Base-by-base conservation (phyloP, 192 early-diverging fungal species). In the Coemansia sp. region DNA sequence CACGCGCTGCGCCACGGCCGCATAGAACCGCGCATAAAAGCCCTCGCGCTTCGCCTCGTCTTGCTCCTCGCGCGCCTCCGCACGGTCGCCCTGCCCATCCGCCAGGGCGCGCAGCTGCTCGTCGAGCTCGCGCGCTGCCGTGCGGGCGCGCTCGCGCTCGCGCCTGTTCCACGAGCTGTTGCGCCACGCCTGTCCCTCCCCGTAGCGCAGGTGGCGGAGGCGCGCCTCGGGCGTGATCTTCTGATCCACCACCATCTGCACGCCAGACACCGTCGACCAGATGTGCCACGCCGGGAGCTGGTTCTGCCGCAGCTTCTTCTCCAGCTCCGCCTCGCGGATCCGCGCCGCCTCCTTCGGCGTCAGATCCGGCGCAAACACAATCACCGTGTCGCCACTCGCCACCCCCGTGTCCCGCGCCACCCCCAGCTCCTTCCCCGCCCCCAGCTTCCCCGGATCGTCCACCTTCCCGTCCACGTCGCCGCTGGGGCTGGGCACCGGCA, bases 281-380 rank as follows among this genome's bases (percentile, higher is more conserved):
- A 87, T 86, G 70, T 93, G 92, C 92, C 92, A 93, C 31, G 87
- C 86, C 17, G 92, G 92, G 40, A 93, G 78, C 21, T 88, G 90
- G 64, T 93, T 93, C 71, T 92, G 90, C 46, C 86, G 86, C 73
- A 85, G 74, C 60, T 89, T 91, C 70, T 88, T 86, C 50, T 87
- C 87, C 1, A 88, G 83, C 61, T 91, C 90, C 3, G 75, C 70
- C 59, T 89, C 84, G 62, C 87, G 87, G n/a, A 85, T 81, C 36
- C 85, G 84, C 53, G 88, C 84, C 0, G 88, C 85, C 46, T 90
- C 89, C 56, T 89, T 89, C 19, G 75, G 42, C 14, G 78, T 68
- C 63, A 89, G 81, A 39, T 93, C 90, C 37, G 88, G 86, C 59
- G 88, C 87, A 73, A 93, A 88, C 37, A 86, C 90, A 13, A 93